Evolutionary conservation across 2,329 filamentous ascomycete genomes (phyloP), one percentile per base, ranked within the genome.

Genomic region (Sporothrix luriei): DNA sequence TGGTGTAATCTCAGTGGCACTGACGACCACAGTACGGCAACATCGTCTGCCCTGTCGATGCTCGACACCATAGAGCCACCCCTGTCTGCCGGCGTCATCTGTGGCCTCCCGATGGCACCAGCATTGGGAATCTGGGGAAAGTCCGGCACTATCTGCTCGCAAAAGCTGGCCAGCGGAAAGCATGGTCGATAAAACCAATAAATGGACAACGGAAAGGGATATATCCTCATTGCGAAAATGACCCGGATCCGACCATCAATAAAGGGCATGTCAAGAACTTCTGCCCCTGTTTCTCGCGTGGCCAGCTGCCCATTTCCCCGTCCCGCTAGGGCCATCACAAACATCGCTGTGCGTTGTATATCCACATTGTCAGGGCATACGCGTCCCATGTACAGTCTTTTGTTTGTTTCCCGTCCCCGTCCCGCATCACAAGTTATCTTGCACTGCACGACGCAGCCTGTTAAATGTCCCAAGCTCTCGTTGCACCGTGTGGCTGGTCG

Each of bases 401-500:
- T 52, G 19, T 3, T 24, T 19, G 33, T 33, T 33, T 33, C 33
- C 33, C 33, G 33, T 33, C 33, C 33, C 33, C n/a, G n/a, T 33
- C 1, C 33, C n/a, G n/a, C n/a, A n/a, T 33, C 43, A 6, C 43
- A 19, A n/a, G 11, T 21, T 16, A 4, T 57, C 54, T 57, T 57
- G 29, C 54, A 21, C 54, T 3, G 13, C 54, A 11, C 29, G 26
- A 38, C 54, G 54, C 9, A 38, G 6, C 16, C 6, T 62, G 55
- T 43, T 61, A 11, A 14, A 46, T n/a, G 10, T 14, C 10, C 57
- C 33, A 24, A 21, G n/a, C 38, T 11, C n/a, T 29, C 10, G 6
- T n/a, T 54, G 64, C 55, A 29, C 64, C 64, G 46, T 66, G 21
- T 54, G 64, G 46, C 64, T 43, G 49, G 49, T 66, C 64, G 52